Evolutionary conservation across 1,139 yeast species (phyloP), one percentile per base, ranked within the genome.

Genomic region (Suhomyces bribrorum): DNA sequence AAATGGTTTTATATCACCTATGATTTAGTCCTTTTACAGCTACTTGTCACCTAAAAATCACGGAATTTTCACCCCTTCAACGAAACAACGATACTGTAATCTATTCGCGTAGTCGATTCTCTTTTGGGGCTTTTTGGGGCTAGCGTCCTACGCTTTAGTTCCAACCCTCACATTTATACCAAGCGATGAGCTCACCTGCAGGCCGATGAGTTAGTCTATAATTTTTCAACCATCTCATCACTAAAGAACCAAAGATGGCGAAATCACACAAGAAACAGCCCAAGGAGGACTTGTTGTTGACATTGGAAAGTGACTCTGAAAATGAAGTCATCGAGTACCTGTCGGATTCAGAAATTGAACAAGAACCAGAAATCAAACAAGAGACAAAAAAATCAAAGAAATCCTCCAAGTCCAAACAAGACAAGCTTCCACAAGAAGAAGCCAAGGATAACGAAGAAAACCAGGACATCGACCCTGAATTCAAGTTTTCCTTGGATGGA

Each of bases 251-350:
- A 25, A 45, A 32, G 34, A 50, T 49, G 54, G 57, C 52, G 25
- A 52, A 50, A 36, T 45, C 41, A 20, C 48, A 43, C 40, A 49
- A 43, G 44, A 35, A 39, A 28, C 43, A 38, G 33, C 29, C 44
- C 17, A 44, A 45, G 33, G 61, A 59, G 29, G 69, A 62, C 43
- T 52, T 64, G 48, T 50, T 62, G 15, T 50, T 64, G 48, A 64
- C 70, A 15, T 61, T 64, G 38, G 72, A 66, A 40, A 86, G 95
- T n/a, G 89, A 86, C 45, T 81, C 86, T 7, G 95, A 86, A 25
- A 35, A 38, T 13, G 52, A 48, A 26, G 32, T 32, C 16, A 31
- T 49, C 23, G 40, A 40, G 14, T 43, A 44, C 29, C 44, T 41
- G 37, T 46, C 51, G 2, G 52, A 46, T 17, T 56, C 62, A 44